Evolutionary conservation across 2,329 filamentous ascomycete genomes (phyloP).

Genomic region (Teratosphaeria destructans): DNA sequence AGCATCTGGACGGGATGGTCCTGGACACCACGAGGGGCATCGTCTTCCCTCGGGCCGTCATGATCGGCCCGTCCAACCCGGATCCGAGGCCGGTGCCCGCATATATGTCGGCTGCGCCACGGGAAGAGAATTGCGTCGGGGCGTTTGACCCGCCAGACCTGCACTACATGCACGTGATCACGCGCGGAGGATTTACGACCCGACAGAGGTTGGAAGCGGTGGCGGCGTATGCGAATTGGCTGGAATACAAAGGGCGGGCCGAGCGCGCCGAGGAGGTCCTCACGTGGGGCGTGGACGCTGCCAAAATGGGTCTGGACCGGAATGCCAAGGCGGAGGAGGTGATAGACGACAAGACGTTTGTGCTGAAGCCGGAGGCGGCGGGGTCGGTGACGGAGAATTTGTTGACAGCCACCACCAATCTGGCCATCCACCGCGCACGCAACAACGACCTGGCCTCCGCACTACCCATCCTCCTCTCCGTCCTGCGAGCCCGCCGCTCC

Average conservation of each 20-base stretch:
- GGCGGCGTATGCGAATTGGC: conserved; percentile 72
- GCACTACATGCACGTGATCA: conserved; percentile 74
- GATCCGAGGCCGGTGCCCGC: conserved; percentile 62
- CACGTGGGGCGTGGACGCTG: conserved; percentile 65
- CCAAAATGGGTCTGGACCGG: conserved; percentile 43
- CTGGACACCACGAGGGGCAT: conserved; percentile 55
- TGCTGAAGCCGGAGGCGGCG: conserved; percentile 37
- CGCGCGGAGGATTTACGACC: conserved; percentile 67
- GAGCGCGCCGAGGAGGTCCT: conserved; percentile 63
- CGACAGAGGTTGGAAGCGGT: conserved; percentile 72
- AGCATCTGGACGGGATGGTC: conserved; percentile 72
- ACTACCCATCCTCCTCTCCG: conserved; percentile 74
- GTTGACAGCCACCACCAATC: conserved; percentile 61
- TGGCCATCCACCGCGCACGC: conserved; percentile 68
- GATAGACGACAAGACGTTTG: conserved; percentile 52
- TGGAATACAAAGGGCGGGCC: conserved; percentile 62
- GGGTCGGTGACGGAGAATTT: conserved; percentile 59
- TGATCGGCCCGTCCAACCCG: conserved; percentile 77
- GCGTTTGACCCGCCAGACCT: conserved; percentile 61
- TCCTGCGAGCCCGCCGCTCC: conserved; percentile 64
- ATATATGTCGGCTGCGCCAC: conserved; percentile 52
- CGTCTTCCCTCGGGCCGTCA: conserved; percentile 60
- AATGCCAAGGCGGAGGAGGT: conserved; percentile 25
- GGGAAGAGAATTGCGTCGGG: conserved; percentile 63
- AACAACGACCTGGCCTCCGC: conserved; percentile 56